Percentiles rank a stretch among this genome's conserved stretches.
Evolutionary conservation across 768 basidiomycete species (phyloP).

Genomic region (Psilocybe cubensis): DNA sequence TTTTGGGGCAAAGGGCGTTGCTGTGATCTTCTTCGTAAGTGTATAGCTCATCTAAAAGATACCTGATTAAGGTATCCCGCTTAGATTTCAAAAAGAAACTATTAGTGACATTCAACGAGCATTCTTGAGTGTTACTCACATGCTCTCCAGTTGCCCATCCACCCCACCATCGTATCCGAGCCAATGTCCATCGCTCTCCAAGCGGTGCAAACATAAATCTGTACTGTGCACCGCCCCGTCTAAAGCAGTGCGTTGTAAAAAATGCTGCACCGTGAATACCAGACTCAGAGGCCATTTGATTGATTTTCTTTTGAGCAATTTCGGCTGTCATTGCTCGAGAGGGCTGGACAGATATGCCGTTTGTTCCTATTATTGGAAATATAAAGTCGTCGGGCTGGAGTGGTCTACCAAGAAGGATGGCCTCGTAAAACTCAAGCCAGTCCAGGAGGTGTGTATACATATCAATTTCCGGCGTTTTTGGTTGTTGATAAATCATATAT

Average conservation of each 20-base stretch:
- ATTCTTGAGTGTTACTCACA: conserved; percentile 13
- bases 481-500: conserved; percentile 17
- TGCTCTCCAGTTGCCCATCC: conserved; percentile 35
- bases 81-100: conserved; percentile 6
- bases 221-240: conserved; percentile 37
- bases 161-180: conserved; percentile 37
- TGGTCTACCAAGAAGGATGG: conserved; percentile 12
- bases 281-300: conserved; percentile 21
- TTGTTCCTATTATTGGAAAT: conserved; percentile 31
- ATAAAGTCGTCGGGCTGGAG: conserved; percentile 31
- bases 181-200: conserved; percentile 29
- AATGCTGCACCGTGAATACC: conserved; percentile 12
- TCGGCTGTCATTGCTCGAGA: conserved; percentile 5
- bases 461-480: conserved; percentile 17
- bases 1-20: conserved; percentile 19
- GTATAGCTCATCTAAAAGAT: conserved; percentile 31
- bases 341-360: conserved; percentile 18
- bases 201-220: conserved; percentile 37
- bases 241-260: conserved; percentile 36
- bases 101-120: not conserved
- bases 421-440: conserved; percentile 18
- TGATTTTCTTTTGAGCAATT: conserved; percentile 28
- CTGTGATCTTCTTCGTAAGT: conserved; percentile 27
- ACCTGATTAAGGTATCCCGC: conserved; percentile 26
- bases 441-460: conserved; percentile 22